Conservation (phyloP, 768 basidiomycete species). For the Tremella fuciformis region DNA sequence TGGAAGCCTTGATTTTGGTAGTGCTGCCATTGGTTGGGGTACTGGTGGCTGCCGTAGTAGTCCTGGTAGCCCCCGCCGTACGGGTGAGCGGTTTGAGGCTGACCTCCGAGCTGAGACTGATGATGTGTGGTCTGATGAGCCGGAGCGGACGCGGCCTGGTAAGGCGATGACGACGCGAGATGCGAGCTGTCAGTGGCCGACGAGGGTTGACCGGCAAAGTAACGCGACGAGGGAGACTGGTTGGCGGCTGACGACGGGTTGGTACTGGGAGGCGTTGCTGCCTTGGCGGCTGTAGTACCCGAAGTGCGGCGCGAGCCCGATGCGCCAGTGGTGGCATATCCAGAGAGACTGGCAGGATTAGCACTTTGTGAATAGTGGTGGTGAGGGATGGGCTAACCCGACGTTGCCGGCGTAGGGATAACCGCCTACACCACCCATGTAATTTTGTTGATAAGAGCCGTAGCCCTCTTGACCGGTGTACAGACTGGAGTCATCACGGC, state of each 20-base stretch:
- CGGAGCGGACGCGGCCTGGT: conserved; percentile 27
- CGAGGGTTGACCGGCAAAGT: conserved; percentile 14
- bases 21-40: conserved; percentile 19
- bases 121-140: conserved; percentile 19
- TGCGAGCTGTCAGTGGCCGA: conserved; percentile 15
- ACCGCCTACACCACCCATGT: conserved; percentile 1
- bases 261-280: conserved; percentile 6
- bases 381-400: neutral
- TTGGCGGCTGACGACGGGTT: neutral
- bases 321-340: conserved; percentile 11
- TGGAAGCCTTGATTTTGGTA: conserved; percentile 6
- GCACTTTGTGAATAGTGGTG: neutral
- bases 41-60: conserved; percentile 17
- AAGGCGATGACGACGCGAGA: conserved; percentile 3
- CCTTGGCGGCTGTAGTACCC: conserved; percentile 15
- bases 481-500: conserved; percentile 12
- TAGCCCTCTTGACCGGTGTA: conserved; percentile 14
- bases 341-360: neutral
- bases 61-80: conserved; percentile 16
- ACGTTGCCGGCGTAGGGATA: conserved; percentile 9
- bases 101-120: neutral
- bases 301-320: conserved; percentile 8
- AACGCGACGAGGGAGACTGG: conserved; percentile 3
- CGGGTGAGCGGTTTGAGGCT: conserved; percentile 26
- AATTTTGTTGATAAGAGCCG: neutral